phyloP scores from a whole-genome alignment of 371 early-diverging fungal genomes.

The Chytridiales sp. region DNA sequence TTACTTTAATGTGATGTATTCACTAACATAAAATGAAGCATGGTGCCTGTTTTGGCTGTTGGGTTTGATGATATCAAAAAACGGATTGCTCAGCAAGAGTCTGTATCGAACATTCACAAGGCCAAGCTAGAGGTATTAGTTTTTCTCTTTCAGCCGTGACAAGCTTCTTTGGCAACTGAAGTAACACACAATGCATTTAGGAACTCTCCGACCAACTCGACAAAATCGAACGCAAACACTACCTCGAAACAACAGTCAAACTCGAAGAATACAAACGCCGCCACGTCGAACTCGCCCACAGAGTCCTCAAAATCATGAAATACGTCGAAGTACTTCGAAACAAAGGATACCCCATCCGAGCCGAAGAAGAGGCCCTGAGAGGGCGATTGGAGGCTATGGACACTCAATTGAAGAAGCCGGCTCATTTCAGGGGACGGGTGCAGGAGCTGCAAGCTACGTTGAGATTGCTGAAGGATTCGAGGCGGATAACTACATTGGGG shows the following conservation, averaged over 20 bases:
- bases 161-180: too few relatives aligned
- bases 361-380: conserved; percentile 78
- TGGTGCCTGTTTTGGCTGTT: conserved; percentile 86
- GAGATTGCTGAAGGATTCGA: conserved; percentile 71
- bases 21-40: conserved; percentile 38
- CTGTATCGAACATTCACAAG: conserved; percentile 59
- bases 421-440: conserved; percentile 75
- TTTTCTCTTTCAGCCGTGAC: too few relatives aligned
- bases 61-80: conserved; percentile 86
- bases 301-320: conserved; percentile 79
- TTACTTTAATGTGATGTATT: conserved; percentile 1
- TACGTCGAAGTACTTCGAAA: conserved; percentile 75
- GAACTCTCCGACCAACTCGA: conserved; percentile 66
- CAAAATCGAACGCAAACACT: conserved; percentile 61
- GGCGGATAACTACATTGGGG: conserved; percentile 19
- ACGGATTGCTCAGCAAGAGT: conserved; percentile 72
- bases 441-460: conserved; percentile 80
- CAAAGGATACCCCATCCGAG: conserved; percentile 74
- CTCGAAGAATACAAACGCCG: conserved; percentile 69
- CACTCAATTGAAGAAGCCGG: conserved; percentile 70
- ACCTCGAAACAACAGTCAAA: conserved; percentile 60
- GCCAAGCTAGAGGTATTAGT: conserved; percentile 56
- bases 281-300: conserved; percentile 75
- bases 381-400: conserved; percentile 70
- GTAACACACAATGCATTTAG: too few relatives aligned